These are phyloP conservation scores for Citrus hindsii DNA, from an alignment of 345 rosid species.

Conservation along the genomic window DNA sequence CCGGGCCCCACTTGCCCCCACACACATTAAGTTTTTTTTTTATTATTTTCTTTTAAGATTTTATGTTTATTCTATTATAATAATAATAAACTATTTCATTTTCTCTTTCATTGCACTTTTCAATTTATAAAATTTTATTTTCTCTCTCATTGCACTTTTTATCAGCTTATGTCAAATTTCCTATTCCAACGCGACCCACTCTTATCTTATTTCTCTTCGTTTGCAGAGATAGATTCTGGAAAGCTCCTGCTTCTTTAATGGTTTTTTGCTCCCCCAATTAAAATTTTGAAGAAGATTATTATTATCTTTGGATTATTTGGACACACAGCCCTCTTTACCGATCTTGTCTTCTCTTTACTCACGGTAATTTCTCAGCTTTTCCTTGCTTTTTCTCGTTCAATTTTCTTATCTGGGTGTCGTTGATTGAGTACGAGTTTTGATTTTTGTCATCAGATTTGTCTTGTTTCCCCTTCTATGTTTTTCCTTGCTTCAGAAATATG, in stretches of 20 bases:
- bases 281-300: background rate
- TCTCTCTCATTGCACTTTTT: constrained; percentile 46
- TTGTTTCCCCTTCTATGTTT: background rate
- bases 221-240: constrained; percentile 9
- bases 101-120: background rate
- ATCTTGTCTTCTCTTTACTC: constrained; percentile 16
- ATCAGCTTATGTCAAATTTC: constrained; percentile 49
- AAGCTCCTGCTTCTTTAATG: constrained; percentile 18
- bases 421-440: constrained; percentile 3
- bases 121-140: background rate
- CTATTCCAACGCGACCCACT: constrained; percentile 40
- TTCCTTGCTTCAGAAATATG: background rate
- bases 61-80: background rate
- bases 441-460: background rate
- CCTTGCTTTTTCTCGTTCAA: background rate
- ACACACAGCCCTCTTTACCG: constrained; percentile 1
- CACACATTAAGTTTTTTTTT: constrained; percentile 27
- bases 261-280: constrained; percentile 15
- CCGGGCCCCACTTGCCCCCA: constrained; percentile 41
- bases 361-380: constrained; percentile 30
- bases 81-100: background rate
- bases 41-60: no score
- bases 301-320: background rate
- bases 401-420: constrained; percentile 4
- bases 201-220: constrained; percentile 30